Conservation (phyloP, 495 filamentous ascomycete species). For the Opeltia flavorubescens region DNA sequence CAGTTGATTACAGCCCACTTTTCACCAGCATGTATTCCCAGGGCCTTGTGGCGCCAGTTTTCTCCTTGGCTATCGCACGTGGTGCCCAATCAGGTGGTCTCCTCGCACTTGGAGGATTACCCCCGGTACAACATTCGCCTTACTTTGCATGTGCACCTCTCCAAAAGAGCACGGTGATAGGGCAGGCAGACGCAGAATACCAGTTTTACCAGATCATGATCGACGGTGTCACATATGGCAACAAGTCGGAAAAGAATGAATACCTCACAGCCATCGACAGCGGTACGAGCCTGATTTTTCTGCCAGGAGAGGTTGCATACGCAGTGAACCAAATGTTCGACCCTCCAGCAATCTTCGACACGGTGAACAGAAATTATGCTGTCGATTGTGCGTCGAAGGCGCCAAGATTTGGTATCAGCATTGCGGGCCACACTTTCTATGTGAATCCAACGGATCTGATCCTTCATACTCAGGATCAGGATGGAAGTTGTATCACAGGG, state of each 20-base stretch:
- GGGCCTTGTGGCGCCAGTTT: constrained; percentile 37
- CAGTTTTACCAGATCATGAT: constrained; percentile 26
- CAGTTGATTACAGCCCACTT: constrained; percentile 37
- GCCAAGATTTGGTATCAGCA: constrained; percentile 37
- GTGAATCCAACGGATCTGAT: constrained; percentile 45
- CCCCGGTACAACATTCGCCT: constrained; percentile 23
- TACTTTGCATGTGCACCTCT: constrained; percentile 28
- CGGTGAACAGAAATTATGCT: constrained; percentile 31
- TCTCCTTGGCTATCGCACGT: constrained; percentile 28
- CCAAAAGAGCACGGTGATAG: constrained; percentile 12
- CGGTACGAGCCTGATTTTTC: constrained; percentile 29
- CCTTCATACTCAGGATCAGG: constrained; percentile 16
- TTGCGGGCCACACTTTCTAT: constrained; percentile 34
- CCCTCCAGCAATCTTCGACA: constrained; percentile 37
- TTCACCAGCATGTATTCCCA: constrained; percentile 42
- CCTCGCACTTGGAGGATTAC: constrained; percentile 41
- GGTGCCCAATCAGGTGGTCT: constrained; percentile 14
- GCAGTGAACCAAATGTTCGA: constrained; percentile 36
- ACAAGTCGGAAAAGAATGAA: not conserved
- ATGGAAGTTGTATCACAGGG: constrained; percentile 32
- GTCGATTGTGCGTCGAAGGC: constrained; percentile 40
- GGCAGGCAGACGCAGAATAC: constrained; percentile 11
- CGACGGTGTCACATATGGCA: not conserved
- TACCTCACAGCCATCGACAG: constrained; percentile 20
- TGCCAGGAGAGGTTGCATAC: constrained; percentile 29